Percentiles rank a stretch among this genome's conserved stretches.
phyloP scores from a whole-genome alignment of 345 rosid species.

The Limnanthes douglasii region DNA sequence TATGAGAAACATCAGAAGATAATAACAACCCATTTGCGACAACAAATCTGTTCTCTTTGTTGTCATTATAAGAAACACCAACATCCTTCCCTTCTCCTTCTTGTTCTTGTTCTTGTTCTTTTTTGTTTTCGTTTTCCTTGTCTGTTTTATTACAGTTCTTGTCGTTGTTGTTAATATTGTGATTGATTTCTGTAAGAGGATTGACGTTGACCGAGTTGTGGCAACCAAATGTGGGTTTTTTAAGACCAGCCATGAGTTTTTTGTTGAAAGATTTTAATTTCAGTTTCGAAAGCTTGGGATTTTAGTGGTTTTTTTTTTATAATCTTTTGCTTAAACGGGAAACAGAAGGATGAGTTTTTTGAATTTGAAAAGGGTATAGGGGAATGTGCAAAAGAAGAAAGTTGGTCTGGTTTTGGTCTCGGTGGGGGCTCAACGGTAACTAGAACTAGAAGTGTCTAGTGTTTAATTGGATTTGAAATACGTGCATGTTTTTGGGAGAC shows the following conservation, averaged over 20 bases:
- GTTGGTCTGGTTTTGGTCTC: too few relatives aligned
- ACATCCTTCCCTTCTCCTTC: slow-evolving; percentile 19
- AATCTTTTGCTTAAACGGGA: neutral
- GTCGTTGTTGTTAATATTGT: neutral
- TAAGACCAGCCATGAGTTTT: slow-evolving; percentile 11
- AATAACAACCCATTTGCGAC: slow-evolving; percentile 10
- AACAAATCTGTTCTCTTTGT: slow-evolving; percentile 34
- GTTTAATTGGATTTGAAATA: too few relatives aligned
- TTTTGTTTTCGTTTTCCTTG: slow-evolving; percentile 5
- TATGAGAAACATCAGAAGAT: slow-evolving; percentile 12
- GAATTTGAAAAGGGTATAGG: slow-evolving; percentile 37
- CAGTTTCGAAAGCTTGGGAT: slow-evolving; percentile 5
- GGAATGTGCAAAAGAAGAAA: slow-evolving; percentile 20
- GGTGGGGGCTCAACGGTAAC: too few relatives aligned
- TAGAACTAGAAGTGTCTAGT: too few relatives aligned
- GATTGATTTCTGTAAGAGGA: slow-evolving; percentile 17
- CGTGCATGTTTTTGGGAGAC: too few relatives aligned
- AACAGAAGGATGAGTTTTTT: slow-evolving; percentile 5
- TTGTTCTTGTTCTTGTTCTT: slow-evolving; percentile 21
- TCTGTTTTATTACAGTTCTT: slow-evolving; percentile 7
- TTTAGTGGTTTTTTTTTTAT: slow-evolving; percentile 1
- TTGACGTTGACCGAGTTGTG: slow-evolving; percentile 23
- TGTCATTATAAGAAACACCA: slow-evolving; percentile 8
- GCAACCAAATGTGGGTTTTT: slow-evolving; percentile 11
- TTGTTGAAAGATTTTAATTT: neutral